phyloP scores from a whole-genome alignment of 1,139 yeast genomes.

The Pichia inconspicua region DNA sequence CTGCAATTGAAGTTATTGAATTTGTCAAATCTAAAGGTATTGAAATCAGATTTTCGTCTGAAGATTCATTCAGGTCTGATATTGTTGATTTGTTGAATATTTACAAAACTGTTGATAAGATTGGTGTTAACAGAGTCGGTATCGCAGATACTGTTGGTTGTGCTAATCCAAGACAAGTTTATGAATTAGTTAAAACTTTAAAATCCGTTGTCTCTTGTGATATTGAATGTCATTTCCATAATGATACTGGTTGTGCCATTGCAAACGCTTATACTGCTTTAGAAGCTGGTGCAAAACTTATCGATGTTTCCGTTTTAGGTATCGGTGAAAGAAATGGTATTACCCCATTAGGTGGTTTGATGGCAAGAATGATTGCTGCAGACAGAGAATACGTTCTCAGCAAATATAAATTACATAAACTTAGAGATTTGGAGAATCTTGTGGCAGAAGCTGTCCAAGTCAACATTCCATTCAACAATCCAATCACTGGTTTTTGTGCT shows the following conservation, averaged over 20 bases:
- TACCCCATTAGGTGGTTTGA: slow-evolving; percentile 93
- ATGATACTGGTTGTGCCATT: slow-evolving; percentile 98
- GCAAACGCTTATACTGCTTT: slow-evolving; percentile 97
- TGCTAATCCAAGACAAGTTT: slow-evolving; percentile 98
- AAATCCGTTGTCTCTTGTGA: slow-evolving; percentile 93
- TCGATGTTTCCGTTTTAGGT: slow-evolving; percentile 93
- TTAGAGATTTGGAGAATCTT: slow-evolving; percentile 89
- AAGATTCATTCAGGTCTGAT: slow-evolving; percentile 96
- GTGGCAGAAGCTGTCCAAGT: slow-evolving; percentile 98
- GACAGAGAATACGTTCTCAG: slow-evolving; percentile 93
- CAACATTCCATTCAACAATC: slow-evolving; percentile 95
- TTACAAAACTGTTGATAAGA: slow-evolving; percentile 93
- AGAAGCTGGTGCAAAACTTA: slow-evolving; percentile 94
- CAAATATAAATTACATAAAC: slow-evolving; percentile 92
- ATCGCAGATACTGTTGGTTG: slow-evolving; percentile 99
- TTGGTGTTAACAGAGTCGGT: slow-evolving; percentile 98
- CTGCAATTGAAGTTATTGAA: slow-evolving; percentile 95
- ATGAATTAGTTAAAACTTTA: slow-evolving; percentile 89
- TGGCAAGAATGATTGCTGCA: slow-evolving; percentile 99
- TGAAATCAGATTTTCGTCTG: slow-evolving; percentile 93
- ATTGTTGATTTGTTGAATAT: slow-evolving; percentile 90
- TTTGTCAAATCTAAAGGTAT: slow-evolving; percentile 96
- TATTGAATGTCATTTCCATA: slow-evolving; percentile 98
- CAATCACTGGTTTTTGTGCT: slow-evolving; percentile 98
- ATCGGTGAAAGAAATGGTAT: slow-evolving; percentile 99